Base-by-base conservation (phyloP, 2,329 filamentous ascomycete species). In the Ceratocystis variospora region DNA sequence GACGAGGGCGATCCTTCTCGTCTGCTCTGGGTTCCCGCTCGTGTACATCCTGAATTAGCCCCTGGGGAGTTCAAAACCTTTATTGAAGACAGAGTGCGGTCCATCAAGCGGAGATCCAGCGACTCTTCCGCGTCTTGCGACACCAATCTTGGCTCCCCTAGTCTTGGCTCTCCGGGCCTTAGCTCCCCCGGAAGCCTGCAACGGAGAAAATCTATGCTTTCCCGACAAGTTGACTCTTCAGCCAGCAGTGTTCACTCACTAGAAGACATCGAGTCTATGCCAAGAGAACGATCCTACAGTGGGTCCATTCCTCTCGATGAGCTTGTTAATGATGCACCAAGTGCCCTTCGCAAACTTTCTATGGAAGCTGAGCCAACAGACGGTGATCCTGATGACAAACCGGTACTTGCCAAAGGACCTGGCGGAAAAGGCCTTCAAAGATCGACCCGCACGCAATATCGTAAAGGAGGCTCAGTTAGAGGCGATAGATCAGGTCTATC, bases 51-150 rank as follows among this genome's bases (percentile, higher is more conserved):
- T 0, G 94, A 99, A 75, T 80, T 99, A 62, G 94, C 94, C 2
- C 94, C 94, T 0, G 91, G 89, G 73, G 94, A 96, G 71, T 99
- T 97, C 80, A 96, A 96, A 76, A 93, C 88, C 0, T 99, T 97
- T 71, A 82, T 99, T 1, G 93, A 99, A 72, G 95, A 92, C 69
- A 87, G 92, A 72, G 90, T 96, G 12, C 89, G 96, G 71, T 87
- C 89, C 45, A 96, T 97, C 71, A 87, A 90, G 74, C 82, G 92
- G 70, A 84, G 89, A 71, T 96, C 92, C 0, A 87, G 87, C 28
- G 90, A 87, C 70, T 87, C 81, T 69, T 80, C 80, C 46, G 77
- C 91, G 61, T 83, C 85, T 37, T 76, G 81, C 5, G 81, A 87
- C 7, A 33, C 53, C 22, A 57, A 81, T 3, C 61, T 63, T 10